Conservation (phyloP, 352 stramenopile species). For the Peronosclerospora sorghi region DNA sequence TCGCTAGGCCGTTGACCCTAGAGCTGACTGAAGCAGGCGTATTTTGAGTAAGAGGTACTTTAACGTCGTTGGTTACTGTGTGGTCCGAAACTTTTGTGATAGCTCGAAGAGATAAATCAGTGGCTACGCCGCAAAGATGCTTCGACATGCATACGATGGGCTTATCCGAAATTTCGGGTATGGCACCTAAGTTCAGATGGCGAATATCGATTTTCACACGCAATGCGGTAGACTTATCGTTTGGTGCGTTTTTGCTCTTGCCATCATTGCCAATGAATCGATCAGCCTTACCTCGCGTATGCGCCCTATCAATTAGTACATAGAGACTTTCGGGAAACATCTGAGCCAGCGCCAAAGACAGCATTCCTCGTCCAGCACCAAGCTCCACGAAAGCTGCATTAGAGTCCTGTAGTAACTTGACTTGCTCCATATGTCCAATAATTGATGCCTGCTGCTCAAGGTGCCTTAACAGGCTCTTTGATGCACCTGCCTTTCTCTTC, state of each 20-base stretch:
- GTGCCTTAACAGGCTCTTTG: slow-evolving; percentile 56
- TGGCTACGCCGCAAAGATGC: slow-evolving; percentile 74
- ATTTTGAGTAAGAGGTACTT: not conserved
- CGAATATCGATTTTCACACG: slow-evolving; percentile 81
- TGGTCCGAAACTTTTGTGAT: slow-evolving; percentile 36
- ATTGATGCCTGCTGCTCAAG: slow-evolving; percentile 81
- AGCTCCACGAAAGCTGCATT: slow-evolving; percentile 56
- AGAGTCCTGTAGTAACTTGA: slow-evolving; percentile 31
- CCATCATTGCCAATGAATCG: slow-evolving; percentile 41
- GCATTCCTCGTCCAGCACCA: slow-evolving; percentile 62
- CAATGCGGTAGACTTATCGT: slow-evolving; percentile 24
- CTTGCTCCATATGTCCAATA: slow-evolving; percentile 61
- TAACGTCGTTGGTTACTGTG: slow-evolving; percentile 3
- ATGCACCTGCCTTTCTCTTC: slow-evolving; percentile 43
- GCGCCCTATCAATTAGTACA: slow-evolving; percentile 65
- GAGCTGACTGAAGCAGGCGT: slow-evolving; percentile 14
- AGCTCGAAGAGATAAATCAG: slow-evolving; percentile 63
- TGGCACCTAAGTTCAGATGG: slow-evolving; percentile 63
- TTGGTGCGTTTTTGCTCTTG: slow-evolving; percentile 8
- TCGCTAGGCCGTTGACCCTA: slow-evolving; percentile 41
- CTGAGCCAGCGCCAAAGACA: slow-evolving; percentile 70
- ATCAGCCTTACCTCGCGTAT: slow-evolving; percentile 65
- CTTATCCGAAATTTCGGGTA: slow-evolving; percentile 36
- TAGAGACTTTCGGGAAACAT: slow-evolving; percentile 46
- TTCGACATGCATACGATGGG: slow-evolving; percentile 78